These are phyloP conservation scores for Colletotrichum lupini DNA, from an alignment of 2,329 filamentous ascomycete species.

Conservation along the genomic window DNA sequence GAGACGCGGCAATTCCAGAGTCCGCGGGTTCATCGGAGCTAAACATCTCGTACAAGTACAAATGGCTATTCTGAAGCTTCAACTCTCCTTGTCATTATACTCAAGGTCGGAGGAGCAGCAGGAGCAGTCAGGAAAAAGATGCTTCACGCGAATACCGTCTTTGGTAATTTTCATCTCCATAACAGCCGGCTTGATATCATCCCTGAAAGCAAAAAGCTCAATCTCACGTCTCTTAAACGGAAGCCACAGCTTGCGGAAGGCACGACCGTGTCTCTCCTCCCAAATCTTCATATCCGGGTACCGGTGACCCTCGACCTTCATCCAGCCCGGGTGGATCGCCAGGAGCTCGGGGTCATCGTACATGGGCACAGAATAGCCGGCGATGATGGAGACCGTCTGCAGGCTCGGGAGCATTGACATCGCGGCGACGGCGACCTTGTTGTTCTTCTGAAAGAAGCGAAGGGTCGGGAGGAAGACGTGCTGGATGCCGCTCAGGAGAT, in stretches of 20 bases:
- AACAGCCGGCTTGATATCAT: neutral
- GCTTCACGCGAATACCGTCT: neutral
- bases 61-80: neutral
- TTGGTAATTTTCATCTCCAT: neutral
- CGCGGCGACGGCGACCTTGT: neutral
- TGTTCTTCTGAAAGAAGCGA: neutral
- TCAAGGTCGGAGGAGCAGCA: neutral
- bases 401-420: conserved; percentile 10
- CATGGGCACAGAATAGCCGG: neutral
- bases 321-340: neutral
- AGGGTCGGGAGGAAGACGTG: neutral
- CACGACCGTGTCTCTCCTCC: neutral
- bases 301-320: neutral
- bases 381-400: neutral
- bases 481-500: neutral
- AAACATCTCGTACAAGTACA: neutral
- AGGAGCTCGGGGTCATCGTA: neutral
- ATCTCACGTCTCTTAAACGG: neutral
- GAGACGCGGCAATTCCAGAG: too few species aligned
- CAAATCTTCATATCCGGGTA: neutral
- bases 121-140: neutral
- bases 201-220: neutral
- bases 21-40: too few species aligned
- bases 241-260: neutral
- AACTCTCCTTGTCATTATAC: neutral